A percentile compares a stretch with the other conserved stretches of the same genome.
phyloP scores from a whole-genome alignment of 1,284 basidiomycete genomes.

The Rhizoctonia solani region DNA sequence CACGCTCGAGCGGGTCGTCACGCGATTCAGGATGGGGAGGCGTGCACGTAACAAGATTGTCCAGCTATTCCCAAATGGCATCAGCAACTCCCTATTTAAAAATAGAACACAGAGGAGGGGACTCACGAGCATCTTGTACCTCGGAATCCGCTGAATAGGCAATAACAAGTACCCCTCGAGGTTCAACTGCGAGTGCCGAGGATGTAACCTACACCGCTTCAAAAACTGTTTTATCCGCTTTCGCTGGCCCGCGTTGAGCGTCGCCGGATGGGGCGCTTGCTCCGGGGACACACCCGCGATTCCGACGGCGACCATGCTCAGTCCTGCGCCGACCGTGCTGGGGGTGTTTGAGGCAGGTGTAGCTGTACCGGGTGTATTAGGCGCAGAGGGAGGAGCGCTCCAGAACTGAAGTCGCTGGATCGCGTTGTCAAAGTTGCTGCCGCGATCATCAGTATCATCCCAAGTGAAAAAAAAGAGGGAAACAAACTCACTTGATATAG shows the following conservation, averaged over 20 bases:
- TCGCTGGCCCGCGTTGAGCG: conserved; percentile 70
- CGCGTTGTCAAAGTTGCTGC: conserved; percentile 91
- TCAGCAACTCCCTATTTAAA: neutral
- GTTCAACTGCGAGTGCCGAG: conserved; percentile 94
- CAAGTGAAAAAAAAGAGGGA: conserved; percentile 20
- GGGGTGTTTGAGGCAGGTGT: conserved; percentile 57
- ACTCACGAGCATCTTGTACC: conserved; percentile 87
- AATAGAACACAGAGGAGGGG: conserved; percentile 4
- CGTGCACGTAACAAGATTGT: conserved; percentile 80
- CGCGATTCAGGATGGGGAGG: conserved; percentile 72
- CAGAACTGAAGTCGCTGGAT: conserved; percentile 84
- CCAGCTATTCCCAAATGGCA: conserved; percentile 57
- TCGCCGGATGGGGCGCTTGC: conserved; percentile 39
- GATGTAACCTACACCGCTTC: conserved; percentile 82
- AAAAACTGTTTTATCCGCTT: conserved; percentile 86
- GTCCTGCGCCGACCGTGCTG: conserved; percentile 64
- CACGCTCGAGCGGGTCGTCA: conserved; percentile 84
- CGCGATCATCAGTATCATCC: neutral
- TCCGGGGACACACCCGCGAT: conserved; percentile 49
- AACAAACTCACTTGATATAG: conserved; percentile 83
- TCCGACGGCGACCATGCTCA: conserved; percentile 56
- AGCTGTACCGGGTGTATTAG: conserved; percentile 44
- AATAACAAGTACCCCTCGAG: conserved; percentile 93
- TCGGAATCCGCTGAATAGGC: conserved; percentile 94
- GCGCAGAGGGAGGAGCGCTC: conserved; percentile 59